A percentile compares a stretch with the other conserved stretches of the same genome.
phyloP scores from a whole-genome alignment of 73 alveolate genomes.

The Uronychia binucleata region DNA sequence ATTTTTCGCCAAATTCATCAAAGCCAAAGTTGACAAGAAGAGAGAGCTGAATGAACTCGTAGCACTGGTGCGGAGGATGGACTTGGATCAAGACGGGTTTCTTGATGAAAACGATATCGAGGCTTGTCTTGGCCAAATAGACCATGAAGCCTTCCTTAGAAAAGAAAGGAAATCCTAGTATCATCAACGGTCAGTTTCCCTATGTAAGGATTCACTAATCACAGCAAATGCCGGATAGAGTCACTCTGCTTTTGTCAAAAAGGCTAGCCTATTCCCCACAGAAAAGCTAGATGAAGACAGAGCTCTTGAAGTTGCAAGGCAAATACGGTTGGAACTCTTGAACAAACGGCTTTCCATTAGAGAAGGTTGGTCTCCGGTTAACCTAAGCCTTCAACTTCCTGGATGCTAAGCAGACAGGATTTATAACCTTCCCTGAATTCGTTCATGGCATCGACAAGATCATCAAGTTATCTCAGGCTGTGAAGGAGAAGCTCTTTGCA shows the following conservation, averaged over 20 bases:
- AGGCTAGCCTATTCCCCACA: constrained; percentile 13
- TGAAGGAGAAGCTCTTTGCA: constrained; percentile 86
- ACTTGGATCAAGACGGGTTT: constrained; percentile 56
- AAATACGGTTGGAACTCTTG: constrained; percentile 40
- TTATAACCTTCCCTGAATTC: constrained; percentile 77
- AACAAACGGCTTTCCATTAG: constrained; percentile 49
- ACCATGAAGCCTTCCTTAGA: constrained; percentile 23
- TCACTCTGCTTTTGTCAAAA: too few species aligned
- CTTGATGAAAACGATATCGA: constrained; percentile 34
- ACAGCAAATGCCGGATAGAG: neutral
- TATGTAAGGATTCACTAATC: neutral
- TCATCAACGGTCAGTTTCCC: neutral
- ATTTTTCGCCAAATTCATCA: constrained; percentile 53
- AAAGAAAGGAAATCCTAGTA: neutral
- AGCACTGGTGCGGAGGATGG: constrained; percentile 30
- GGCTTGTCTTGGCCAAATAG: constrained; percentile 32
- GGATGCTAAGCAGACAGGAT: constrained; percentile 77
- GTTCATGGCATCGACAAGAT: constrained; percentile 62
- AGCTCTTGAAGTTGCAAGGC: constrained; percentile 47
- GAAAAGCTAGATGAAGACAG: constrained; percentile 22
- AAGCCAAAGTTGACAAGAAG: constrained; percentile 58
- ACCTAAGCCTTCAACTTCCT: constrained; percentile 34
- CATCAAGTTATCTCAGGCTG: constrained; percentile 70
- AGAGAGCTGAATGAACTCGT: constrained; percentile 33
- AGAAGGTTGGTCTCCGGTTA: constrained; percentile 8